phyloP scores from a whole-genome alignment of 2,329 filamentous ascomycete species.

The Phymatotrichopsis omnivora region DNA sequence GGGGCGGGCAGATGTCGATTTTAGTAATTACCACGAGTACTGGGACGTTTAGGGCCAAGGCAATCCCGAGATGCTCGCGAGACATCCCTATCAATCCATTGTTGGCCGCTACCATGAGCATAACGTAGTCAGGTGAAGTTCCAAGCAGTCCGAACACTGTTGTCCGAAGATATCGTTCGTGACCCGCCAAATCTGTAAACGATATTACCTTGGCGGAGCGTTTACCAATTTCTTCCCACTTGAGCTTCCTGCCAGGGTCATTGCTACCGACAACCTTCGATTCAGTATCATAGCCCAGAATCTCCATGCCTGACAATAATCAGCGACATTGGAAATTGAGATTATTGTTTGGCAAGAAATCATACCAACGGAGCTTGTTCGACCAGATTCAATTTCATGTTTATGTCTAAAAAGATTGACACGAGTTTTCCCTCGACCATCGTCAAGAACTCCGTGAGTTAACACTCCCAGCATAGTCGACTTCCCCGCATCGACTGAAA shows the following conservation, averaged over 20 bases:
- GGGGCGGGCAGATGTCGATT: slow-evolving; percentile 93
- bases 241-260: slow-evolving; percentile 72
- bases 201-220: slow-evolving; percentile 89
- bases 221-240: slow-evolving; percentile 96
- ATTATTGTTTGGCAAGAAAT: not conserved
- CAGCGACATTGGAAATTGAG: slow-evolving; percentile 11
- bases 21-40: slow-evolving; percentile 98
- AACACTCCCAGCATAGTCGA: slow-evolving; percentile 91
- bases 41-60: slow-evolving; percentile 85
- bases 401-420: slow-evolving; percentile 97
- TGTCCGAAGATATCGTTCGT: slow-evolving; percentile 88
- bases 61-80: slow-evolving; percentile 93
- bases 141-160: slow-evolving; percentile 93
- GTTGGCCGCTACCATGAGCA: slow-evolving; percentile 97
- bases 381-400: slow-evolving; percentile 90
- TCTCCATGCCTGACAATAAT: slow-evolving; percentile 66
- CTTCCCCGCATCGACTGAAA: slow-evolving; percentile 83
- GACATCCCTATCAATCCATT: slow-evolving; percentile 97
- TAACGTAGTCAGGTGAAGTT: slow-evolving; percentile 91
- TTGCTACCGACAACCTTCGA: slow-evolving; percentile 75
- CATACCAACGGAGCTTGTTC: slow-evolving; percentile 95
- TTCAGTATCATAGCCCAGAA: slow-evolving; percentile 87
- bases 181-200: slow-evolving; percentile 89
- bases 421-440: slow-evolving; percentile 84
- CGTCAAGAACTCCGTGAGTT: slow-evolving; percentile 89